Evolutionary conservation across 208 protist genomes (phyloP), one percentile per base, ranked within the genome.

Genomic region (Crithidia fasciculata): DNA sequence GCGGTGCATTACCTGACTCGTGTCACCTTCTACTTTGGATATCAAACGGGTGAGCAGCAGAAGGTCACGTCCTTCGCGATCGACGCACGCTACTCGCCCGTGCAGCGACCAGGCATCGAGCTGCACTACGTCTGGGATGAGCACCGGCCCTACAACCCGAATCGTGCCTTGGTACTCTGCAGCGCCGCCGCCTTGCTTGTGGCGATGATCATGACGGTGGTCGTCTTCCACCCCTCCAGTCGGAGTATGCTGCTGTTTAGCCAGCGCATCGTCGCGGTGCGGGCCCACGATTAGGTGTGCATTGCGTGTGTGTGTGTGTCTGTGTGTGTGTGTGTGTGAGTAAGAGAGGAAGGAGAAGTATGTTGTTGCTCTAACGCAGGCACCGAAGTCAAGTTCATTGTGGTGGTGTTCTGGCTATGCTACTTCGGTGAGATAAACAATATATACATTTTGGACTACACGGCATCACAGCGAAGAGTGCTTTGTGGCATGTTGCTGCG

Each of bases 121-220:
- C 69, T 95, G 16, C 45, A 65, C 12, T 92, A 86, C 60, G 50
- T 82, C 16, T 95, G 90, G 90, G 61, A 71, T 18, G 88, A 95
- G 59, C 80, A 89, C 66, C 74, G 86, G 0, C 61, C 84, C 13
- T 95, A 90, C 78, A 95, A 91, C 74, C 78, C 88, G 5, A 65
- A 75, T 37, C 76, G 76, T 2, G 89, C 86, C 7, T 43, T 91
- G n/a, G 86, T 80, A 8, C 43, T 87, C 4, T 90, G 86, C 63
- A 80, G 81, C 47, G 76, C 75, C 16, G 74, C 81, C 3, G 66
- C 77, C 4, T 52, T 92, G 37, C 45, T 85, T n/a, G 72, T 72
- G 8, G 71, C 83, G 41, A 73, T 89, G 54, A 67, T 83, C 39
- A 66, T 84, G 40, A 39, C 74, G n/a, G 50, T 83, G 37, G 62